phyloP scores from a whole-genome alignment of 2,329 filamentous ascomycete species.

The Trichoderma endophyticum region DNA sequence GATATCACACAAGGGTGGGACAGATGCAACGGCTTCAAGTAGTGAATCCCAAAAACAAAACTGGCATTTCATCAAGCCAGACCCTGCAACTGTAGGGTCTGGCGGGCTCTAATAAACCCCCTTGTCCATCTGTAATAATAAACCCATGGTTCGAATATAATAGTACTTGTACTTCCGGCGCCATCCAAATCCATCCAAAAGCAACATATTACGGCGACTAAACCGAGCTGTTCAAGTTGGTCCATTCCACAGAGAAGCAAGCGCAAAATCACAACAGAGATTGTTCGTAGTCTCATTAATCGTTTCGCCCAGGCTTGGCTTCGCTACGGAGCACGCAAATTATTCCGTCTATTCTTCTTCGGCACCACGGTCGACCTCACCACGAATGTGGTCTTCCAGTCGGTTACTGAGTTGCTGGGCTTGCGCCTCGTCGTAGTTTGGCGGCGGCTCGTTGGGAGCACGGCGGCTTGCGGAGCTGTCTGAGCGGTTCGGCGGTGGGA shows the following conservation, averaged over 20 bases:
- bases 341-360: conserved; percentile 13
- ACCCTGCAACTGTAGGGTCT: not conserved
- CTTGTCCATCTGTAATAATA: not conserved
- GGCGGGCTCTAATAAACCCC: conserved; percentile 9
- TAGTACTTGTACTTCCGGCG: not conserved
- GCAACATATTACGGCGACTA: conserved; percentile 14
- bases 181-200: conserved; percentile 13
- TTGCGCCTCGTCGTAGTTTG: conserved; percentile 89
- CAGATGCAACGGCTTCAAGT: not conserved
- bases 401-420: conserved; percentile 59
- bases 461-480: conserved; percentile 38
- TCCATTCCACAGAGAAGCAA: conserved; percentile 7
- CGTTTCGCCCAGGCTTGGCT: conserved; percentile 8
- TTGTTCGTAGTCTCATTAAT: conserved; percentile 14
- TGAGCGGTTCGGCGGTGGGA: conserved; percentile 31
- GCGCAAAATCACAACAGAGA: conserved; percentile 13
- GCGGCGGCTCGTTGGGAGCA: conserved; percentile 72
- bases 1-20: not conserved
- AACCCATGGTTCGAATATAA: conserved; percentile 3
- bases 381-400: conserved; percentile 68
- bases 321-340: conserved; percentile 11
- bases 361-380: conserved; percentile 63
- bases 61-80: conserved; percentile 5
- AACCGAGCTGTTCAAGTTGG: not conserved
- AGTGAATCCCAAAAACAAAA: not conserved